Evolutionary conservation across 345 rosid genomes (phyloP), one percentile per base, ranked within the genome.

Genomic region (Pistacia atlantica): DNA sequence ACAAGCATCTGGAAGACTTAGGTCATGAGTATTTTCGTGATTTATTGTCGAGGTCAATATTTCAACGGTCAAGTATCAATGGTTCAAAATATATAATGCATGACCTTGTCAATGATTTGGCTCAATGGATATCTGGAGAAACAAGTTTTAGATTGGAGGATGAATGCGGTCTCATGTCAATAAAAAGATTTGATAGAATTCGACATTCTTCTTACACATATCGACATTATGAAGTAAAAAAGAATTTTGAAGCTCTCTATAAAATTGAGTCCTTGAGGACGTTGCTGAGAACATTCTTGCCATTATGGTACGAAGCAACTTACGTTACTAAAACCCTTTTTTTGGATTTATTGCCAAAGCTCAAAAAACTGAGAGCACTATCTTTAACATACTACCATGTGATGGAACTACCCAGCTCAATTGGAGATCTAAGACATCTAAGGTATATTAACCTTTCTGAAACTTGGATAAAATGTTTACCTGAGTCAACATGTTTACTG

Each of bases 1-100:
- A 25, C 25, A 8, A 42, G 6, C 45, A 42, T 4, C 6, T 42
- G 45, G 45, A 42, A 42, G 45, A 42, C 6, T 42, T 6, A 8
- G 45, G 45, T 8, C 6, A 18, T 28, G 0, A 33, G 8, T 75
- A 35, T 72, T 66, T 78, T 8, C 6, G 13, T 4, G 31, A 61
- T 28, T 17, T 78, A 12, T 0, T 38, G 1, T 35, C 28, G 38
- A 69, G 80, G 35, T 82, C 79, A 4, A 60, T 82, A 8, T 71
- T 82, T 14, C 65, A 65, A 49, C 56, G 31, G 3, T 16, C 31
- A 31, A n/a, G 45, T 42, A 5, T 0, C 1, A 4, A 25, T 16
- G n/a, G 11, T 65, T 1, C 4, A 17, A 37, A 18, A 10, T 17
- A 17, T 4, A 33, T 16, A 45, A n/a, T 66, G 69, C 69, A 25